These are phyloP conservation scores for Dryas drummondii DNA, from an alignment of 306 rosid species.

Conservation along the genomic window DNA sequence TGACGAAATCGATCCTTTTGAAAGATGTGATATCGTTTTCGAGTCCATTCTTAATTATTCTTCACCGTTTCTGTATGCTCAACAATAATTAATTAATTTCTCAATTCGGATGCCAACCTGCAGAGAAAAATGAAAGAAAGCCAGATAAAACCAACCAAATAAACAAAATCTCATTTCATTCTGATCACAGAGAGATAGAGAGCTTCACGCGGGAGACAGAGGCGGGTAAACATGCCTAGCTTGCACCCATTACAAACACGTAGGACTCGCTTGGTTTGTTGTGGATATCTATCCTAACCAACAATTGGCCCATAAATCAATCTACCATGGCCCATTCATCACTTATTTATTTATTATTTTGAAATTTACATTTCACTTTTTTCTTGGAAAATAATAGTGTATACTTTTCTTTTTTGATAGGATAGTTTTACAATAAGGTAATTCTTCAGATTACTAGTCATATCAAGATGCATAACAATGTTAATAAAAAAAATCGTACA, in stretches of 20 bases:
- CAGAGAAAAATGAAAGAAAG: no score
- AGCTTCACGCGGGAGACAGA: neutral
- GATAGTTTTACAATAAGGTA: no score
- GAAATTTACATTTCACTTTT: neutral
- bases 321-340: neutral
- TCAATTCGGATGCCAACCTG: no score
- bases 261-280: conserved; percentile 32
- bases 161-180: neutral
- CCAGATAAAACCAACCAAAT: neutral
- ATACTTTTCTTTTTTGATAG: no score
- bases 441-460: no score
- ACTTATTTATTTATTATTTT: neutral
- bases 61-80: neutral
- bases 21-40: conserved; percentile 29
- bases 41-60: conserved; percentile 35
- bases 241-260: conserved; percentile 21
- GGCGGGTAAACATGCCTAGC: conserved; percentile 2
- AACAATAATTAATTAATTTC: no score
- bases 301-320: neutral
- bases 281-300: neutral
- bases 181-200: conserved; percentile 1
- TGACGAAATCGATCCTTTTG: conserved; percentile 52
- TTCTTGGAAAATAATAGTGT: no score
- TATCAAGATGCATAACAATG: no score
- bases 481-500: no score